Conservation (phyloP, 495 filamentous ascomycete species). For the Trichoderma parareesei region DNA sequence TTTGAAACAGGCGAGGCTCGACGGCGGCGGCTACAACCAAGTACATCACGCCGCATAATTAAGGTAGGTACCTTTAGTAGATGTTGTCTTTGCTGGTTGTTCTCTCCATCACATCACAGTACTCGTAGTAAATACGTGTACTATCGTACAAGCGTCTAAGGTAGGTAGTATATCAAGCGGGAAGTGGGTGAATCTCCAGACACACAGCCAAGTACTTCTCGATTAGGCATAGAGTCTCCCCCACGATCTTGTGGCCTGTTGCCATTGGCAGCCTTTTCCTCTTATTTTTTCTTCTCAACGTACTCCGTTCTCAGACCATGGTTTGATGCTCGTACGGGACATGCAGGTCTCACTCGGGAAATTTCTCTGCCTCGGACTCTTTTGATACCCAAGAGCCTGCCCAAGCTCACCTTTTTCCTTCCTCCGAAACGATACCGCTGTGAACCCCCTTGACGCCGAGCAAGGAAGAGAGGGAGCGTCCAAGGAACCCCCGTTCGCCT, state of each 20-base stretch:
- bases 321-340: background rate
- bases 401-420: too few relatives aligned
- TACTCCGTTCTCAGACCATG: background rate
- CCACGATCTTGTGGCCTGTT: background rate
- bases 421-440: too few relatives aligned
- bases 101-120: too few relatives aligned
- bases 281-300: background rate
- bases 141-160: background rate
- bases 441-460: slow-evolving; percentile 12
- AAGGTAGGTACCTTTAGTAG: too few relatives aligned
- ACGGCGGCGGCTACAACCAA: too few relatives aligned
- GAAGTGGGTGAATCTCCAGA: background rate
- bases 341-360: background rate
- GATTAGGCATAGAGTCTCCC: background rate
- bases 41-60: too few relatives aligned
- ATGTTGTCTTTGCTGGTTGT: too few relatives aligned
- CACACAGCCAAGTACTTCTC: background rate
- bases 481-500: background rate
- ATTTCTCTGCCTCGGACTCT: background rate
- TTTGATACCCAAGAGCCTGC: background rate
- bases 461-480: background rate
- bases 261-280: background rate
- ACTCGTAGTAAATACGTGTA: too few relatives aligned
- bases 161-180: too few relatives aligned
- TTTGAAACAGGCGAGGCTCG: too few relatives aligned